A percentile compares a stretch with the other conserved stretches of the same genome.
Conservation (phyloP, 108 stramenopile species). For the Stephanodiscus triporus region DNA sequence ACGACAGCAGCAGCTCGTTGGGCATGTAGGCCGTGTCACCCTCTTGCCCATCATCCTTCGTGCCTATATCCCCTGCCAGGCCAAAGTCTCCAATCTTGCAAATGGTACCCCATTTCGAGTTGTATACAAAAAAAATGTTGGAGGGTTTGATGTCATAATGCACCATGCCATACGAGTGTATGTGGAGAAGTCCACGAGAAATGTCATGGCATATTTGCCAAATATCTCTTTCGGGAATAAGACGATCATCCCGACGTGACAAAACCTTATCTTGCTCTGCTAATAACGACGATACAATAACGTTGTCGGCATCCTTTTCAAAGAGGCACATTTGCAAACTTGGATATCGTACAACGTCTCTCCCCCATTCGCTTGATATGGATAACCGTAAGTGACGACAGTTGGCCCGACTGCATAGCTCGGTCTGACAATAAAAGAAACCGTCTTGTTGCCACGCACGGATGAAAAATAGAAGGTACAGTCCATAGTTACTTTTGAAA, state of each 20-base stretch:
- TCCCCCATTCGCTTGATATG: conserved; percentile 59
- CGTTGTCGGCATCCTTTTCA: conserved; percentile 16
- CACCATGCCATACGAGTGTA: conserved; percentile 78
- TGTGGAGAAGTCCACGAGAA: conserved; percentile 74
- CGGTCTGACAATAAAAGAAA: conserved; percentile 83
- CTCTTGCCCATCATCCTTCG: conserved; percentile 81
- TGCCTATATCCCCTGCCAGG: conserved; percentile 74
- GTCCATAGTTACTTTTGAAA: conserved; percentile 57
- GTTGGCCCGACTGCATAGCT: conserved; percentile 82
- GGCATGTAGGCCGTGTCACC: conserved; percentile 85
- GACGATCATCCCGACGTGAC: conserved; percentile 20
- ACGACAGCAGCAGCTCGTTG: conserved; percentile 60
- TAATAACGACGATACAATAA: neutral
- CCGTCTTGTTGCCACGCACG: conserved; percentile 87
- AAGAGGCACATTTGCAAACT: conserved; percentile 63
- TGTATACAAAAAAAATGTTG: conserved; percentile 75
- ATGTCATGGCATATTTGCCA: conserved; percentile 90
- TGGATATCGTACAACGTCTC: conserved; percentile 61
- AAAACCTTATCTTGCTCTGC: conserved; percentile 5
- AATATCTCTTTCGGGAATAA: conserved; percentile 68
- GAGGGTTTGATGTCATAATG: conserved; percentile 89
- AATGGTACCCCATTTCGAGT: conserved; percentile 69
- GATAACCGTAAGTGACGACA: conserved; percentile 74
- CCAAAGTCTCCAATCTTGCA: conserved; percentile 92
- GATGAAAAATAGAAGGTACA: conserved; percentile 82